phyloP scores from a whole-genome alignment of 805 yeast genomes.

The Yamadazyma laniorum region DNA sequence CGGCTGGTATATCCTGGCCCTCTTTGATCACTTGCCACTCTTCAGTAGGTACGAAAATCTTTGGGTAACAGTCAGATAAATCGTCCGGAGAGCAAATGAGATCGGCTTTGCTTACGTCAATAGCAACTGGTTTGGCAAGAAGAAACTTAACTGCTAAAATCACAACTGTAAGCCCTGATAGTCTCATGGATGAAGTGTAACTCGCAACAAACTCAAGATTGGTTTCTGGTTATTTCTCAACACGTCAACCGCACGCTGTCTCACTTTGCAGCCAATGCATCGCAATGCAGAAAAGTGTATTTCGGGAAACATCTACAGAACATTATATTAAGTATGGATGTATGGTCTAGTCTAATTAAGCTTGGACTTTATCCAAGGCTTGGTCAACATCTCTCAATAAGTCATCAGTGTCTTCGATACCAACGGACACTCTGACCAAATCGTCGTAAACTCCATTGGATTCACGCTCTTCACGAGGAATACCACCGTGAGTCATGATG shows the following conservation, averaged over 20 bases:
- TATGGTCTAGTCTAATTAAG: too few relatives aligned
- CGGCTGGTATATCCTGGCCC: conserved; percentile 79
- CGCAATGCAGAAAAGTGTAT: too few relatives aligned
- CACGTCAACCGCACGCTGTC: too few relatives aligned
- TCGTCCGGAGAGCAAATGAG: conserved; percentile 12
- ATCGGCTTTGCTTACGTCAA: not conserved
- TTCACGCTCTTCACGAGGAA: conserved; percentile 75
- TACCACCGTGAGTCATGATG: conserved; percentile 89
- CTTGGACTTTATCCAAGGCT: conserved; percentile 49
- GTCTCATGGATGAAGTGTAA: not conserved
- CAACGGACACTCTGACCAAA: conserved; percentile 78
- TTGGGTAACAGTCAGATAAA: conserved; percentile 56
- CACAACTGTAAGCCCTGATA: not conserved
- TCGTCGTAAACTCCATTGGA: conserved; percentile 79
- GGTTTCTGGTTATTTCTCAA: too few relatives aligned
- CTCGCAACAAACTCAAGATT: too few relatives aligned
- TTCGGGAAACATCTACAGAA: not conserved
- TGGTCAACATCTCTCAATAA: conserved; percentile 67
- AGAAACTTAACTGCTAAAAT: not conserved
- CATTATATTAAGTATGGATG: too few relatives aligned
- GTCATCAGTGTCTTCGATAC: conserved; percentile 82
- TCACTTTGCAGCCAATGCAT: not conserved
- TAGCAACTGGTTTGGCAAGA: not conserved
- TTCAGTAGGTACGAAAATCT: conserved; percentile 55
- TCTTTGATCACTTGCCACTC: conserved; percentile 70